These are phyloP conservation scores for Plasmopara halstedii DNA, from an alignment of 352 stramenopile species.

Conservation along the genomic window DNA sequence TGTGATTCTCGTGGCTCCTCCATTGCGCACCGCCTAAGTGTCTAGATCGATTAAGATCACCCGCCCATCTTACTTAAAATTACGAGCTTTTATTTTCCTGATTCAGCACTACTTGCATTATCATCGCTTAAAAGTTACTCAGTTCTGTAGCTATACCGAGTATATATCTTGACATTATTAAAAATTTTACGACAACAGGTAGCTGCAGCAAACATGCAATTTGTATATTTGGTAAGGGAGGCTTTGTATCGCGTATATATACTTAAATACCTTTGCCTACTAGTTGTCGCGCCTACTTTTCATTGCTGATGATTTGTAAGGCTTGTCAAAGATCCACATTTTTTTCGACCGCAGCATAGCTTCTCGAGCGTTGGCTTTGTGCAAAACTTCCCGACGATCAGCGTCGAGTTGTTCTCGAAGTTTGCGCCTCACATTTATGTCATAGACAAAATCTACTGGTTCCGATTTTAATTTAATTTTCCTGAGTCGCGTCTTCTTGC, in stretches of 20 bases:
- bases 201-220: too few species aligned
- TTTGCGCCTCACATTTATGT: conserved; percentile 39
- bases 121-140: too few species aligned
- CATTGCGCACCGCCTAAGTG: conserved; percentile 85
- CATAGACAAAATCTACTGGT: conserved; percentile 65
- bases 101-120: too few species aligned
- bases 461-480: conserved; percentile 2
- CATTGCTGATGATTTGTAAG: conserved; percentile 1
- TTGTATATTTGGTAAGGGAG: too few species aligned
- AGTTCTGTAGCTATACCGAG: too few species aligned
- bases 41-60: not conserved
- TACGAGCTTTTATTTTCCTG: not conserved
- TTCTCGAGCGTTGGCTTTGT: conserved; percentile 29
- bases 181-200: too few species aligned
- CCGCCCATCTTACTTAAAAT: not conserved
- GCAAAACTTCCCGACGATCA: conserved; percentile 29
- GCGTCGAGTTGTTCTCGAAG: conserved; percentile 53
- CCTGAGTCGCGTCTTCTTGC: conserved; percentile 3
- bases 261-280: conserved; percentile 3
- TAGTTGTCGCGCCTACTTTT: conserved; percentile 10
- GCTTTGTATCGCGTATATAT: too few species aligned
- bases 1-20: conserved; percentile 96
- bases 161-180: not conserved
- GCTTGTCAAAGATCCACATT: conserved; percentile 38
- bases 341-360: conserved; percentile 27